A percentile compares a stretch with the other conserved stretches of the same genome.
These are phyloP conservation scores for Pythium sukuiense DNA, from an alignment of 352 stramenopile genomes.

Conservation along the genomic window DNA sequence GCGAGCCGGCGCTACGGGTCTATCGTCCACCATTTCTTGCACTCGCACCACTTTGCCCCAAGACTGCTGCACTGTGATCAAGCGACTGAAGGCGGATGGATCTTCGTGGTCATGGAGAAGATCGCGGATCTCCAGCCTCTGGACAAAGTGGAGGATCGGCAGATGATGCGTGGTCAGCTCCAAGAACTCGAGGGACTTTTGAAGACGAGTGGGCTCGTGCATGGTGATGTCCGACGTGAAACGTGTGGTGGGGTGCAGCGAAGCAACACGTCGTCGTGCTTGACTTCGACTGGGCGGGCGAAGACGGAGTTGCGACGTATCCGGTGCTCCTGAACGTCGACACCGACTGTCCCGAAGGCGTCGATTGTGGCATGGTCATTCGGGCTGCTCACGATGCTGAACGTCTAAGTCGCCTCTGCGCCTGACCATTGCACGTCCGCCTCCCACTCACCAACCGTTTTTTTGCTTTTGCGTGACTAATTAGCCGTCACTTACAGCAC, in stretches of 20 bases:
- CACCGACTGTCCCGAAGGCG: neutral
- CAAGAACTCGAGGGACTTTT: neutral
- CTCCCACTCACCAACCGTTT: too few relatives aligned
- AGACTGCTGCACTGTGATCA: conserved; percentile 20
- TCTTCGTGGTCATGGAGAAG: conserved; percentile 34
- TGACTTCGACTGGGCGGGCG: conserved; percentile 37
- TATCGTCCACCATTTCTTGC: conserved; percentile 21
- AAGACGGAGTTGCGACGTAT: conserved; percentile 24
- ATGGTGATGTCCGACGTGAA: neutral
- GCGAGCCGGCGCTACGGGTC: conserved; percentile 21
- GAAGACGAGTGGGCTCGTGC: neutral
- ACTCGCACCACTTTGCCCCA: neutral
- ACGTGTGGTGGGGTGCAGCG: conserved; percentile 25
- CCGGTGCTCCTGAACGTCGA: conserved; percentile 32
- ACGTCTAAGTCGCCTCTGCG: neutral
- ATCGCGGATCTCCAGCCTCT: neutral
- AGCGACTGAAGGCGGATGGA: conserved; percentile 23
- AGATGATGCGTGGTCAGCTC: neutral
- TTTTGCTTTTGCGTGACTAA: too few relatives aligned
- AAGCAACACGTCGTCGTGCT: conserved; percentile 35
- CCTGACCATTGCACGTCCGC: too few relatives aligned
- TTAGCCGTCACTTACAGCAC: too few relatives aligned
- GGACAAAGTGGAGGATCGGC: conserved; percentile 11
- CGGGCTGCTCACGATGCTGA: neutral
- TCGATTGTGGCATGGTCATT: neutral